Conservation (phyloP, 1,139 yeast species). For the Yamadazyma spencermartinsiae region DNA sequence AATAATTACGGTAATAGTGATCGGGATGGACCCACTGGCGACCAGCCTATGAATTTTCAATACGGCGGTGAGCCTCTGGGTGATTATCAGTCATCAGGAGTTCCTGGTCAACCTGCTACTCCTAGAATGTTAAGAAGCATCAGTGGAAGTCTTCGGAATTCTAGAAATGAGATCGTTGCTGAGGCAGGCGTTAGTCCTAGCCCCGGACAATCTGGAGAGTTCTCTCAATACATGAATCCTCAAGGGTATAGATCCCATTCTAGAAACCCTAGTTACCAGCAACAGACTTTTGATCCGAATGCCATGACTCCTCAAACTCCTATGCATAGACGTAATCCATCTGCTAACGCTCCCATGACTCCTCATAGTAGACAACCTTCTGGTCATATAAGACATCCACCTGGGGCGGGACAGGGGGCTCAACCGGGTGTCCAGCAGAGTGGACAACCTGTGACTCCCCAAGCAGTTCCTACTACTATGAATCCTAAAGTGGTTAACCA, state of each 20-base stretch:
- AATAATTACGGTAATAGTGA: constrained; percentile 8
- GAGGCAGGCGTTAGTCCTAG: constrained; percentile 19
- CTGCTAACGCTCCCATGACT: constrained; percentile 10
- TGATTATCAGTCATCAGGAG: constrained; percentile 2
- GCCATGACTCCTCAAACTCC: constrained; percentile 14
- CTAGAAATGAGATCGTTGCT: constrained; percentile 14
- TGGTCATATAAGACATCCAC: constrained; percentile 1
- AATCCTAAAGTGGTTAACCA: constrained; percentile 13
- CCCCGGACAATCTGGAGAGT: constrained; percentile 12
- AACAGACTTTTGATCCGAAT: constrained; percentile 10
- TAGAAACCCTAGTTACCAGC: constrained; percentile 23
- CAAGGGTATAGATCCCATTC: constrained; percentile 18
- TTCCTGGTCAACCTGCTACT: constrained; percentile 58
- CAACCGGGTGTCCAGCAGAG: no score
- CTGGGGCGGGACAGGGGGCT: not conserved
- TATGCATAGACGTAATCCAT: constrained; percentile 15
- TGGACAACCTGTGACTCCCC: no score
- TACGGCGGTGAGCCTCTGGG: constrained; percentile 5
- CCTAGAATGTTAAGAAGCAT: constrained; percentile 74
- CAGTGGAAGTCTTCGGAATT: constrained; percentile 33
- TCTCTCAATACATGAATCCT: constrained; percentile 19
- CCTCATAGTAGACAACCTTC: constrained; percentile 6
- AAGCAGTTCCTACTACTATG: constrained; percentile 7
- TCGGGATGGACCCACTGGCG: constrained; percentile 7
- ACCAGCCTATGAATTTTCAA: constrained; percentile 9